Evolutionary conservation across 345 rosid species (phyloP).

Genomic region (Carallia brachiata): DNA sequence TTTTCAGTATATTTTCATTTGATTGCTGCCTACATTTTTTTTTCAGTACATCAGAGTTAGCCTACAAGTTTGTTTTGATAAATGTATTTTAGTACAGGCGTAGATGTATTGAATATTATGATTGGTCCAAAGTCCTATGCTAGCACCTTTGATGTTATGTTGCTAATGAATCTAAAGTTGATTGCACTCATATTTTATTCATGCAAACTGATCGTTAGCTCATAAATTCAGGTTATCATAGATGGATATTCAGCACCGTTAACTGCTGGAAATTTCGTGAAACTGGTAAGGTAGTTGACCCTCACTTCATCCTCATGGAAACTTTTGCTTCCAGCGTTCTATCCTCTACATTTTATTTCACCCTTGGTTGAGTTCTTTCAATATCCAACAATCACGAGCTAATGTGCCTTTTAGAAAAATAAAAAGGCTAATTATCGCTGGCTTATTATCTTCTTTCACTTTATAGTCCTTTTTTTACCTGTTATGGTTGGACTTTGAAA

Average conservation of each 20-base stretch:
- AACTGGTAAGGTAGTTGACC: slow-evolving; percentile 91
- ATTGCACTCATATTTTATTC: background rate
- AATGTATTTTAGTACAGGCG: too few relatives aligned
- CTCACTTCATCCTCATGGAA: slow-evolving; percentile 18
- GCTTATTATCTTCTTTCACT: background rate
- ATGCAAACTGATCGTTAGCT: slow-evolving; percentile 1
- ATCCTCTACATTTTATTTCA: background rate
- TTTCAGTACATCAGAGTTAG: background rate
- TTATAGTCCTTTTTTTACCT: background rate
- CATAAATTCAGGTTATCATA: slow-evolving; percentile 53
- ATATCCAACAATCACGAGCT: background rate
- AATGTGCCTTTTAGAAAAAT: too few relatives aligned
- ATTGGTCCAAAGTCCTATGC: background rate
- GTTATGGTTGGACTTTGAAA: too few relatives aligned
- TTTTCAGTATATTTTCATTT: background rate
- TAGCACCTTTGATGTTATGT: background rate
- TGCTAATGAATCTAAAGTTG: background rate
- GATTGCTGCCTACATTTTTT: background rate
- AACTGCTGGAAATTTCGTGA: slow-evolving; percentile 83
- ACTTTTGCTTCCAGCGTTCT: slow-evolving; percentile 4
- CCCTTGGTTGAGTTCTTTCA: background rate
- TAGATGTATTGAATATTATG: background rate
- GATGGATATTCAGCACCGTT: slow-evolving; percentile 94
- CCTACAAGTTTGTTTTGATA: too few relatives aligned
- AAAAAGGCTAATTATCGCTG: background rate